phyloP scores from a whole-genome alignment of 2,329 filamentous ascomycete species.

The Pseudodiploospora longispora region DNA sequence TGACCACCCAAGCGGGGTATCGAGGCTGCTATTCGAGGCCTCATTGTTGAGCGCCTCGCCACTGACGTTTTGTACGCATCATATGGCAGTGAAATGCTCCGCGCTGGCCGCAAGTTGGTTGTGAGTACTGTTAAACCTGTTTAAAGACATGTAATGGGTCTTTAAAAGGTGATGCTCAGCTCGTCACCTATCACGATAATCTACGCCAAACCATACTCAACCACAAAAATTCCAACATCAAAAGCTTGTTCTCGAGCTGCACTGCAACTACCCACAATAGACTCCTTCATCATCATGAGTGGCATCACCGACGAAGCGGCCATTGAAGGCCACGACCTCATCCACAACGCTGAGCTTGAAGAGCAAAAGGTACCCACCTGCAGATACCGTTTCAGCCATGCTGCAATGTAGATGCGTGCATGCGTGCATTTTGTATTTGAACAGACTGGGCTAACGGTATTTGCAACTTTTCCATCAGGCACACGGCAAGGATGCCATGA shows the following conservation, averaged over 20 bases:
- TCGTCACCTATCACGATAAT: too few species aligned
- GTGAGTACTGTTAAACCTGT: too few species aligned
- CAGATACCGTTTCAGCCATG: too few species aligned
- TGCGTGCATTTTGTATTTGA: background rate
- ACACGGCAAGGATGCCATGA: constrained; percentile 8
- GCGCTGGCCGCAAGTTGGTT: too few species aligned
- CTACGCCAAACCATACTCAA: too few species aligned
- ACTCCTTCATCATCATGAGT: constrained; percentile 1
- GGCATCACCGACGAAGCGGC: constrained; percentile 24
- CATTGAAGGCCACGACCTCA: constrained; percentile 24
- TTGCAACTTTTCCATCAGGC: background rate
- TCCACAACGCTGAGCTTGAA: constrained; percentile 25
- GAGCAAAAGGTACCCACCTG: constrained; percentile 17
- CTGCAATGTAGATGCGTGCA: background rate
- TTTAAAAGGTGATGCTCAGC: too few species aligned
- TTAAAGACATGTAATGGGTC: too few species aligned
- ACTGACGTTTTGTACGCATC: constrained; percentile 3
- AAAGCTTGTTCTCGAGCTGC: too few species aligned
- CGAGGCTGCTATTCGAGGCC: constrained; percentile 1
- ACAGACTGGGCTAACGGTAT: too few species aligned
- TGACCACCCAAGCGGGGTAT: constrained; percentile 5
- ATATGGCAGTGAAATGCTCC: too few species aligned
- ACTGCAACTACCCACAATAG: too few species aligned
- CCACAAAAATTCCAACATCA: too few species aligned
- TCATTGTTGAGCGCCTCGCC: constrained; percentile 1